A percentile compares a stretch with the other conserved stretches of the same genome.
These are phyloP conservation scores for Colletotrichum sp. DNA, from an alignment of 2,329 filamentous ascomycete genomes.

Conservation along the genomic window DNA sequence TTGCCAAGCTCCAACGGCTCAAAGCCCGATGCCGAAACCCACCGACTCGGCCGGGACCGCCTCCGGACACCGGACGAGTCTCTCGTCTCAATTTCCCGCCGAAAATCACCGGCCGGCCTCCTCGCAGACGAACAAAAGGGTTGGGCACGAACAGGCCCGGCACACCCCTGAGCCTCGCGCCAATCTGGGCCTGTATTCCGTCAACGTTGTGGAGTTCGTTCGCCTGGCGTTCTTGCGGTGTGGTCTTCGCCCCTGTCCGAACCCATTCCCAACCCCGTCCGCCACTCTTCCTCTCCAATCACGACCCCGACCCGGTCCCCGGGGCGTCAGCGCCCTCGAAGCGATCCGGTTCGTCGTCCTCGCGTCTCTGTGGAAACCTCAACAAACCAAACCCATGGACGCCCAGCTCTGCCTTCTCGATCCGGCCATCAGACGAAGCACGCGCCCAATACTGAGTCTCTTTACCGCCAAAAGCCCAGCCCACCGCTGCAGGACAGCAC, in stretches of 20 bases:
- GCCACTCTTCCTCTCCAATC: neutral
- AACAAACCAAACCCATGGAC: neutral
- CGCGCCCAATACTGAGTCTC: neutral
- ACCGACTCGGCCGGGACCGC: neutral
- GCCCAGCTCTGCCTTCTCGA: neutral
- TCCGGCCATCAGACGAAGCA: neutral
- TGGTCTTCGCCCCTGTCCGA: neutral
- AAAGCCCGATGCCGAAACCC: neutral
- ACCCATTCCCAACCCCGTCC: neutral
- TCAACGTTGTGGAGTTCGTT: neutral
- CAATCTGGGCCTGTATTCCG: neutral
- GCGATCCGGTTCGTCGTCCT: conserved; percentile 10
- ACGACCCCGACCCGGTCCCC: neutral
- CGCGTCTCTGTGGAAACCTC: neutral
- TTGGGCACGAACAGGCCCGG: conserved; percentile 7
- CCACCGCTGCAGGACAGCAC: conserved; percentile 1
- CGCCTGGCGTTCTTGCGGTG: conserved; percentile 14
- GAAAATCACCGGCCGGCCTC: neutral
- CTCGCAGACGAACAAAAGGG: neutral
- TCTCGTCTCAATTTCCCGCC: neutral
- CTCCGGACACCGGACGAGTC: neutral
- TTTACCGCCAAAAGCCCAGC: conserved; percentile 12
- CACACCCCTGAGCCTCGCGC: neutral
- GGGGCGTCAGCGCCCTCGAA: neutral
- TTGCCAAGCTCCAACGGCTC: neutral